phyloP scores from a whole-genome alignment of 345 rosid species.

The Kandelia obovata region DNA sequence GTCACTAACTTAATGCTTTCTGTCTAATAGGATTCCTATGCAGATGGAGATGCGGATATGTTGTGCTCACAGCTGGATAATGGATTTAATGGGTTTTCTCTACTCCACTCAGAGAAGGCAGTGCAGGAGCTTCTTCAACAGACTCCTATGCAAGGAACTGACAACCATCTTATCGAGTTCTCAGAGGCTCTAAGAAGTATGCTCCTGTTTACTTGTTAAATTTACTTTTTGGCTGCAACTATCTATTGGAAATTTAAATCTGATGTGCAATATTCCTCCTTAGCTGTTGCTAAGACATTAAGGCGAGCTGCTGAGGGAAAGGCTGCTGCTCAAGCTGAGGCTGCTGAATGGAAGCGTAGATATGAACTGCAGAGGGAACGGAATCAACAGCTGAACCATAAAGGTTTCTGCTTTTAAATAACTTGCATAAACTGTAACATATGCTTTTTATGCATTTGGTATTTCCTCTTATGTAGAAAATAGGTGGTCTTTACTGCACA shows the following conservation, averaged over 20 bases:
- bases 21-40: slow-evolving; percentile 40
- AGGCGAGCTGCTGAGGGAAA: slow-evolving; percentile 96
- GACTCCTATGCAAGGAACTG: slow-evolving; percentile 69
- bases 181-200: slow-evolving; percentile 95
- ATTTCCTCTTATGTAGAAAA: neutral
- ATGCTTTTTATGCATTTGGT: slow-evolving; percentile 10
- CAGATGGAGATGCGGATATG: slow-evolving; percentile 47
- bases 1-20: slow-evolving; percentile 2
- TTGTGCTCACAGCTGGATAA: slow-evolving; percentile 46
- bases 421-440: slow-evolving; percentile 5
- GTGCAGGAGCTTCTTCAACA: slow-evolving; percentile 81
- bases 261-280: slow-evolving; percentile 9
- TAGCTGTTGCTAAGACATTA: slow-evolving; percentile 97
- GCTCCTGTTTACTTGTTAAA: slow-evolving; percentile 17
- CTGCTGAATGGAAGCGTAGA: slow-evolving; percentile 97
- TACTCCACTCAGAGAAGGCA: slow-evolving; percentile 79
- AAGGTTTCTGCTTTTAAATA: slow-evolving; percentile 48
- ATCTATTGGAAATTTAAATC: neutral
- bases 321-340: slow-evolving; percentile 97
- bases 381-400: slow-evolving; percentile 43
- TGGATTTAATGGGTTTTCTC: slow-evolving; percentile 41
- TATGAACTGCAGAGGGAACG: slow-evolving; percentile 74
- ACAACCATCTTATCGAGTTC: slow-evolving; percentile 89
- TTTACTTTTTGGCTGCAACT: slow-evolving; percentile 1
- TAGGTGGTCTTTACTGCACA: neutral